Evolutionary conservation across 257 asterid species (phyloP).

Genomic region (Solanum microdontum): DNA sequence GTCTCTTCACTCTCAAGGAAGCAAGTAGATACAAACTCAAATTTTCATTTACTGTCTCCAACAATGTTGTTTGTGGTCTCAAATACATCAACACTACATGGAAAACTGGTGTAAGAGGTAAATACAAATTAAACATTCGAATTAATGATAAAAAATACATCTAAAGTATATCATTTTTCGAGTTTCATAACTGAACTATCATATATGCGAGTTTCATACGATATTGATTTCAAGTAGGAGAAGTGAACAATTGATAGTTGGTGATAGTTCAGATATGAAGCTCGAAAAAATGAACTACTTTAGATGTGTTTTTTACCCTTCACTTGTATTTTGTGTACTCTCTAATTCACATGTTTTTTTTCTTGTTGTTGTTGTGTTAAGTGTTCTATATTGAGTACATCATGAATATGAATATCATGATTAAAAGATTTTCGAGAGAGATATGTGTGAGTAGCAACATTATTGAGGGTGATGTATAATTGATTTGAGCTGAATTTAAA

Average conservation of each 20-base stretch:
- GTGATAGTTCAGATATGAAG: neutral
- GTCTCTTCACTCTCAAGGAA: slow-evolving; percentile 46
- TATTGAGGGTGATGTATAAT: no score
- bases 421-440: no score
- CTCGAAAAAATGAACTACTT: neutral
- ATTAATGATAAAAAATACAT: neutral
- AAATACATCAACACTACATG: slow-evolving; percentile 41
- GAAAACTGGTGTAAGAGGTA: slow-evolving; percentile 52
- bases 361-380: neutral
- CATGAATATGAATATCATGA: no score
- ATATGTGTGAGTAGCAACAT: no score
- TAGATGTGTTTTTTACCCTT: neutral
- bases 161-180: neutral
- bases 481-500: no score
- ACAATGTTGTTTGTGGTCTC: slow-evolving; percentile 34
- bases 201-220: neutral
- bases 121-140: neutral
- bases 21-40: slow-evolving; percentile 36
- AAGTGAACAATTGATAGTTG: neutral
- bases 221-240: fast-evolving
- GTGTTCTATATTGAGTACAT: neutral
- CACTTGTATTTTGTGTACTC: neutral
- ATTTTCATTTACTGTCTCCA: slow-evolving; percentile 36
- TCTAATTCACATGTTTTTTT: neutral
- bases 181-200: neutral